These are phyloP conservation scores for Rosa multiflora DNA, from an alignment of 306 rosid genomes.

Conservation along the genomic window DNA sequence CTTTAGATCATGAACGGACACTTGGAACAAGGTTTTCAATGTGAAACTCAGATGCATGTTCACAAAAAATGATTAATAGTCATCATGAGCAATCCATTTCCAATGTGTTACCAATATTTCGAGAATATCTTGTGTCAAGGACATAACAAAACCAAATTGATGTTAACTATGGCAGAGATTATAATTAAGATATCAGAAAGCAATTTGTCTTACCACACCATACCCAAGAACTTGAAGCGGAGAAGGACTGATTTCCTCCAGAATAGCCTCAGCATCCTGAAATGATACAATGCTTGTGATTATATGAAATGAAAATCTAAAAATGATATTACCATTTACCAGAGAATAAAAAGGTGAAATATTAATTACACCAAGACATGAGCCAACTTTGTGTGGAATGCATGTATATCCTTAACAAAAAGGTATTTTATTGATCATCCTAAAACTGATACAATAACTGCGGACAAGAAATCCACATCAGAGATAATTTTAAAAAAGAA, in stretches of 20 bases:
- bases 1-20: neutral
- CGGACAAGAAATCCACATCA: neutral
- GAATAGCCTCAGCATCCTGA: conserved; percentile 97
- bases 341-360: neutral
- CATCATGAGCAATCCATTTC: neutral
- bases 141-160: conserved; percentile 11
- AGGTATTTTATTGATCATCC: neutral
- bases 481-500: neutral
- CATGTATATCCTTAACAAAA: neutral
- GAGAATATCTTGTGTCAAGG: neutral
- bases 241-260: conserved; percentile 69
- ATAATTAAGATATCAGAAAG: conserved; percentile 19
- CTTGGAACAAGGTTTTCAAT: neutral
- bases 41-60: neutral
- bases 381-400: neutral
- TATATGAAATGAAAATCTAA: neutral
- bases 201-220: conserved; percentile 64
- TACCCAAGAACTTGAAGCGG: conserved; percentile 65
- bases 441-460: neutral
- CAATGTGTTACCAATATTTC: neutral
- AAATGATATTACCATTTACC: neutral
- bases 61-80: neutral
- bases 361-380: neutral
- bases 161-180: conserved; percentile 18
- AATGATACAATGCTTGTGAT: conserved; percentile 28